Evolutionary conservation across 2,329 filamentous ascomycete species (phyloP).

Genomic region (Diaporthe citrichinensis): DNA sequence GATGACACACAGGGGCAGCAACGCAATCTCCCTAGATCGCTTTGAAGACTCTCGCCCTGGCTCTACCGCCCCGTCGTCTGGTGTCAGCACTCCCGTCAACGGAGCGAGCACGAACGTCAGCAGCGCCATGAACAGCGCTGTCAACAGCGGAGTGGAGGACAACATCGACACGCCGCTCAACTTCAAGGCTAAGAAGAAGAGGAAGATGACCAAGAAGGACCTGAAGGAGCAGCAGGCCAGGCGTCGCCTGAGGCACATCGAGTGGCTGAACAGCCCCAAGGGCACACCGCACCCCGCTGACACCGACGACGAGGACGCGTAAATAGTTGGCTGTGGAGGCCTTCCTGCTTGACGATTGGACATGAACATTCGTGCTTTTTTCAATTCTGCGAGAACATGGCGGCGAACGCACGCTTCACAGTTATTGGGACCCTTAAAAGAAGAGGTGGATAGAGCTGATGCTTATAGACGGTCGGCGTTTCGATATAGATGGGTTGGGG

Average conservation of each 20-base stretch:
- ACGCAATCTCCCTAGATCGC: slow-evolving; percentile 81
- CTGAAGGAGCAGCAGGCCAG: slow-evolving; percentile 93
- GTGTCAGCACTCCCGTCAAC: slow-evolving; percentile 55
- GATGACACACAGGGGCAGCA: slow-evolving; percentile 85
- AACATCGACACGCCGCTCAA: slow-evolving; percentile 78
- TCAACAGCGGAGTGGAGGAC: slow-evolving; percentile 89
- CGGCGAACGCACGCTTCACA: background rate
- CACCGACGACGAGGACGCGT: slow-evolving; percentile 79
- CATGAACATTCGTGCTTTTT: background rate
- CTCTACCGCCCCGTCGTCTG: slow-evolving; percentile 42
- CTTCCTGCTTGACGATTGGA: background rate
- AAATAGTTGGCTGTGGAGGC: background rate
- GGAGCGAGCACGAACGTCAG: slow-evolving; percentile 67
- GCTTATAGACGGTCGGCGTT: slow-evolving; percentile 25
- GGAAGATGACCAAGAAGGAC: slow-evolving; percentile 98
- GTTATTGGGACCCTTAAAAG: background rate
- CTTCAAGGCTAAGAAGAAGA: slow-evolving; percentile 94
- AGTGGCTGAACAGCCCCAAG: slow-evolving; percentile 88
- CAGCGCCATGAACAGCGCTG: slow-evolving; percentile 72
- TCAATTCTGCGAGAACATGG: background rate
- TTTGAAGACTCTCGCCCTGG: slow-evolving; percentile 87
- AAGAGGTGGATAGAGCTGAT: slow-evolving; percentile 17
- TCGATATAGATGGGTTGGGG: slow-evolving; percentile 14
- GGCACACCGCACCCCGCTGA: slow-evolving; percentile 83
- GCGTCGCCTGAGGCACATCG: slow-evolving; percentile 86